Conservation (phyloP, 2,329 filamentous ascomycete genomes). For the Rasamsonia emersonii region DNA sequence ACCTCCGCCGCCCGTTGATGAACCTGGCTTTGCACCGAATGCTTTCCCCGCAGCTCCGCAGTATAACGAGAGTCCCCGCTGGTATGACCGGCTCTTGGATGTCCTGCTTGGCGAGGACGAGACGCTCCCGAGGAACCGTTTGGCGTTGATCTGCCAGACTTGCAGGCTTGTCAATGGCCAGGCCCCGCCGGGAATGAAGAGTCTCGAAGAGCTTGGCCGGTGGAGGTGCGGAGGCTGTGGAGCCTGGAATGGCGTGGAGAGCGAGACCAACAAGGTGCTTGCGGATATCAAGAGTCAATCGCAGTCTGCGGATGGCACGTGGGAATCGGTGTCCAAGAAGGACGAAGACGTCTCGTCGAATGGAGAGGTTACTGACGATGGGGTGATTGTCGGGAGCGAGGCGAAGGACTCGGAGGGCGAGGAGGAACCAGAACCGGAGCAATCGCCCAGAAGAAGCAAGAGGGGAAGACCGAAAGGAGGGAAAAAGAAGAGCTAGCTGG, state of each 20-base stretch:
- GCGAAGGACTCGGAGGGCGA: constrained; percentile 10
- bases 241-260: constrained; percentile 70
- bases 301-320: constrained; percentile 11
- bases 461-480: constrained; percentile 17
- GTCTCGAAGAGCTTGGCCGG: constrained; percentile 66
- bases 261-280: constrained; percentile 65
- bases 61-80: constrained; percentile 49
- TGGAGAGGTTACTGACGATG: constrained; percentile 17
- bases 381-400: constrained; percentile 18
- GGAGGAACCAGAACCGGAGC: constrained; percentile 9
- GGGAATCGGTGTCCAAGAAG: constrained; percentile 15
- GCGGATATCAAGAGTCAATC: constrained; percentile 46
- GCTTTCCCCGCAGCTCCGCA: constrained; percentile 32
- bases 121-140: constrained; percentile 79
- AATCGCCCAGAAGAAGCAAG: constrained; percentile 15
- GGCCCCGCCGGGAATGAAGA: constrained; percentile 76
- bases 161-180: constrained; percentile 93
- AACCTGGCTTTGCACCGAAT: constrained; percentile 40
- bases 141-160: constrained; percentile 71
- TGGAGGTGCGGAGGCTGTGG: constrained; percentile 90
- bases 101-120: constrained; percentile 92
- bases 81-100: constrained; percentile 93
- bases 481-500: constrained; percentile 16
- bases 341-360: constrained; percentile 15
- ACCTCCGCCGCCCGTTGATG: constrained; percentile 19